Evolutionary conservation across 2,329 filamentous ascomycete genomes (phyloP).

Genomic region (Didymella lethalis): DNA sequence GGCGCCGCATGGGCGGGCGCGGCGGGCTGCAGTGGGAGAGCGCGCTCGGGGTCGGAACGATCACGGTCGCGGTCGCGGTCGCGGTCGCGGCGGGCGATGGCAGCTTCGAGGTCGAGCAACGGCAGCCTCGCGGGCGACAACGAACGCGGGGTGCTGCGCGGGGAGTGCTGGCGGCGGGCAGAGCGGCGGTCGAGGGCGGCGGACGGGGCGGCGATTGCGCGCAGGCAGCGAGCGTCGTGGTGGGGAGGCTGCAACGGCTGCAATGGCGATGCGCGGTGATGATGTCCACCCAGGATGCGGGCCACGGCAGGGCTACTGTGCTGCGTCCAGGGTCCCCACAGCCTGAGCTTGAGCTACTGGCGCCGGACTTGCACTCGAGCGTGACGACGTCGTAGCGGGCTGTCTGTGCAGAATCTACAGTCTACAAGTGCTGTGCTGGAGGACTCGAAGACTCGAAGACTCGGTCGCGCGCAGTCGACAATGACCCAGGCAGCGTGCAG

Average conservation of each 20-base stretch:
- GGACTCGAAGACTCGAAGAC: not conserved
- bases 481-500: conserved; percentile 12
- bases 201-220: conserved; percentile 3
- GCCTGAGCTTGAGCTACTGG: not conserved
- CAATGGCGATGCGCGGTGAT: conserved; percentile 3
- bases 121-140: conserved; percentile 23
- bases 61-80: not conserved
- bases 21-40: conserved; percentile 10
- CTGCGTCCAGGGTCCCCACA: conserved; percentile 9
- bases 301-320: not conserved
- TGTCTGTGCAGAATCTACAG: not conserved
- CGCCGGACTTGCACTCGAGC: not conserved
- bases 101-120: not conserved
- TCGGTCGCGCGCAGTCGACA: conserved; percentile 9
- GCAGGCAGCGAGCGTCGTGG: conserved; percentile 5
- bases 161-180: conserved; percentile 4
- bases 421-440: not conserved
- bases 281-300: not conserved
- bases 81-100: not conserved
- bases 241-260: not conserved
- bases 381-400: not conserved
- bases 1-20: conserved; percentile 47
- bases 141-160: too few relatives aligned
- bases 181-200: not conserved
- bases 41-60: not conserved